A percentile compares a stretch with the other conserved stretches of the same genome.
Conservation (phyloP, 768 basidiomycete genomes). For the Cyclocybe aegerita region DNA sequence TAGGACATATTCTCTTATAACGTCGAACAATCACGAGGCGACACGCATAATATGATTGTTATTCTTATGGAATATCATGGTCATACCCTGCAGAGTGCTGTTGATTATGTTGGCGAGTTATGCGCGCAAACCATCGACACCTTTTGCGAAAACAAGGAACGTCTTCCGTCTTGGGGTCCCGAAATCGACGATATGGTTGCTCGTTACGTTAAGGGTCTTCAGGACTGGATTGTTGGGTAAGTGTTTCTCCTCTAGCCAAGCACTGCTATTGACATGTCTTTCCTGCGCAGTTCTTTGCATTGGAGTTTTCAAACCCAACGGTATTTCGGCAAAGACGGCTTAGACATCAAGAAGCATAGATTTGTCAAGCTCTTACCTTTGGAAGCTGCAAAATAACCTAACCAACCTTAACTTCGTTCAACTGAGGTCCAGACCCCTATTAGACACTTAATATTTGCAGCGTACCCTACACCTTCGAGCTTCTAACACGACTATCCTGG, state of each 20-base stretch:
- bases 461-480: no score
- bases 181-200: slow-evolving; percentile 58
- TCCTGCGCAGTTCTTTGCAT: slow-evolving; percentile 46
- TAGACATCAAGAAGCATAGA: slow-evolving; percentile 52
- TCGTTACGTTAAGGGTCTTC: slow-evolving; percentile 60
- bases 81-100: slow-evolving; percentile 56
- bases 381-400: slow-evolving; percentile 5
- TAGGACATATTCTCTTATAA: slow-evolving; percentile 80
- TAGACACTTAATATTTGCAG: no score
- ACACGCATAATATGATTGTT: slow-evolving; percentile 73
- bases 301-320: slow-evolving; percentile 73
- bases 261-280: neutral
- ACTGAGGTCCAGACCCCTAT: no score
- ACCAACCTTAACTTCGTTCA: no score
- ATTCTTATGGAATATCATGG: slow-evolving; percentile 65
- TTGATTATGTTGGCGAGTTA: slow-evolving; percentile 63
- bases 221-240: slow-evolving; percentile 70
- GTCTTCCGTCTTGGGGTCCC: slow-evolving; percentile 62
- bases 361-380: slow-evolving; percentile 50
- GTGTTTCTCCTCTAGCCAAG: slow-evolving; percentile 7
- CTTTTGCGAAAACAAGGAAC: slow-evolving; percentile 45
- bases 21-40: slow-evolving; percentile 66
- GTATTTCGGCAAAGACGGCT: slow-evolving; percentile 64
- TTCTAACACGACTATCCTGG: no score
- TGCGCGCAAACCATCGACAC: slow-evolving; percentile 55